These are phyloP conservation scores for Penicillium verrucosum DNA, from an alignment of 2,329 filamentous ascomycete genomes.

Conservation along the genomic window DNA sequence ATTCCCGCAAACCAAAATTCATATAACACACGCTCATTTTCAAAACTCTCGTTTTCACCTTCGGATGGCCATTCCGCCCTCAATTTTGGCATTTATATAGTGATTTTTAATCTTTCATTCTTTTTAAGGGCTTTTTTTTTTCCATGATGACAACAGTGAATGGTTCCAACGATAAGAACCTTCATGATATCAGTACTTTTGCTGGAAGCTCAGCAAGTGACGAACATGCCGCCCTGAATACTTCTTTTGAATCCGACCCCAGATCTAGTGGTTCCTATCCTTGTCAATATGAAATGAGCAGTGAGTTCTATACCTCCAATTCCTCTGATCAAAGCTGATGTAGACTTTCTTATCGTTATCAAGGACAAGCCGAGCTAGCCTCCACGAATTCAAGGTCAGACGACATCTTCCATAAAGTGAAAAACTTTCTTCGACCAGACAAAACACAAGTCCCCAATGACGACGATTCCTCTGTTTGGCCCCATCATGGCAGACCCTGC, in stretches of 20 bases:
- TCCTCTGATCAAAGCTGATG: neutral
- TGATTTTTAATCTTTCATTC: neutral
- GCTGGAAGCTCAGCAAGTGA: neutral
- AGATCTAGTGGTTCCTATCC: conserved; percentile 1
- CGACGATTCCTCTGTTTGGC: neutral
- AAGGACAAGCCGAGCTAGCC: conserved; percentile 1
- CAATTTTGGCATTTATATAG: neutral
- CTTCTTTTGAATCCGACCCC: neutral
- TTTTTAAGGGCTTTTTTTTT: neutral
- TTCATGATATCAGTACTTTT: conserved; percentile 1
- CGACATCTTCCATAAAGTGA: conserved; percentile 1
- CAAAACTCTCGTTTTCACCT: neutral
- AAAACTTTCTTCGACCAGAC: conserved; percentile 1
- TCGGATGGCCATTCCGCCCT: neutral
- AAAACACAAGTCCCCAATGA: neutral
- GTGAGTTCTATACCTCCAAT: neutral
- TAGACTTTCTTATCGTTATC: neutral
- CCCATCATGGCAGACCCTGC: neutral
- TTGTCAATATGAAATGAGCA: neutral
- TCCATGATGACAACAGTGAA: conserved; percentile 4
- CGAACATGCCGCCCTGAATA: neutral
- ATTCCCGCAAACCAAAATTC: neutral
- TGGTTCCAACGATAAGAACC: conserved; percentile 4
- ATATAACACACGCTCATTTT: conserved; percentile 5
- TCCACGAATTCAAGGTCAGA: neutral